phyloP scores from a whole-genome alignment of 208 protist species.

The Crithidia expoeki region DNA sequence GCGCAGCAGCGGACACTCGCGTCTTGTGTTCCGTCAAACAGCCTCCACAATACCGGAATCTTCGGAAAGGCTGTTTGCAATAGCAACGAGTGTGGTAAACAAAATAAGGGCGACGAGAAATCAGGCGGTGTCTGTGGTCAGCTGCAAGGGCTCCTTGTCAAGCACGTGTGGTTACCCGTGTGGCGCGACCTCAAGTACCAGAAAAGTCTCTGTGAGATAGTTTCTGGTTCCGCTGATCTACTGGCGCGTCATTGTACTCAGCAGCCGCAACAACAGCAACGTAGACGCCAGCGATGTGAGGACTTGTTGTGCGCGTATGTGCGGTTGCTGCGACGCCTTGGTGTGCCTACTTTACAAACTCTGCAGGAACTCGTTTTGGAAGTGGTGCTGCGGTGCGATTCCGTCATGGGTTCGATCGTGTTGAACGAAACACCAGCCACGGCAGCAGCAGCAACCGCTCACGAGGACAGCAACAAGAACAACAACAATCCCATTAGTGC shows the following conservation, averaged over 20 bases:
- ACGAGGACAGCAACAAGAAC: neutral
- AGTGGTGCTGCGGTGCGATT: constrained; percentile 18
- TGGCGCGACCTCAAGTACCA: constrained; percentile 10
- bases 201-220: neutral
- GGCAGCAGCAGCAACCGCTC: neutral
- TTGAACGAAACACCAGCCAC: neutral
- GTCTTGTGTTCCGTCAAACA: neutral
- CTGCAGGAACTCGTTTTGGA: constrained; percentile 25
- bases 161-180: constrained; percentile 14
- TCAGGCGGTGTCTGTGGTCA: neutral
- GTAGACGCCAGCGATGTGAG: constrained; percentile 11
- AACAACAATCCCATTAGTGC: neutral
- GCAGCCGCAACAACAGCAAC: constrained; percentile 2
- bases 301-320: constrained; percentile 25
- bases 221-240: neutral
- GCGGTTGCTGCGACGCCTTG: constrained; percentile 20
- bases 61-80: neutral
- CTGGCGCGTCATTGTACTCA: neutral
- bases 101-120: neutral
- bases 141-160: constrained; percentile 19
- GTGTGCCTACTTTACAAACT: neutral
- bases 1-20: neutral
- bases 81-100: neutral
- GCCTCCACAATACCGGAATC: neutral
- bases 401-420: neutral